Evolutionary conservation across 2,329 filamentous ascomycete species (phyloP).

Genomic region (Dendrostoma leiphaemia): DNA sequence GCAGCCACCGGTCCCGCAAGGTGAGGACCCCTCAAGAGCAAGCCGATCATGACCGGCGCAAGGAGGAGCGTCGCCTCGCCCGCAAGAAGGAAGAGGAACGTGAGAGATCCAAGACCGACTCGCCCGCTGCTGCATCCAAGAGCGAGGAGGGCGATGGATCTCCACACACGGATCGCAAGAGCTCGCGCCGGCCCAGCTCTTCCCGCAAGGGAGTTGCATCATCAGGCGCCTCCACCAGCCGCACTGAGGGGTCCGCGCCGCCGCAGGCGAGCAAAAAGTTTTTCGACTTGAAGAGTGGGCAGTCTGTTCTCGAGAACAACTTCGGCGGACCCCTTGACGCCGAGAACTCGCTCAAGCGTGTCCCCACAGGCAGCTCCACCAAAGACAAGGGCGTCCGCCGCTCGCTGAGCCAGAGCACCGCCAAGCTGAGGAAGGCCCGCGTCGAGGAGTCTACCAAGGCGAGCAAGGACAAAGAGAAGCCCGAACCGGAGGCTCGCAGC

Average conservation of each 20-base stretch:
- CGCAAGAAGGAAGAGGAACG: conserved; percentile 30
- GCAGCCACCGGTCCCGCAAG: conserved; percentile 26
- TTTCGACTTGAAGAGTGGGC: conserved; percentile 38
- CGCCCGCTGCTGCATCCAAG: conserved; percentile 27
- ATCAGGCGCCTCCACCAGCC: conserved; percentile 23
- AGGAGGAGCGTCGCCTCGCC: conserved; percentile 42
- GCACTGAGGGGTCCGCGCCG: conserved; percentile 28
- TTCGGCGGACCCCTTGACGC: conserved; percentile 19
- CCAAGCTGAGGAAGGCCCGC: conserved; percentile 25
- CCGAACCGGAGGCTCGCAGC: neutral
- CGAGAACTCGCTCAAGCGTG: conserved; percentile 8
- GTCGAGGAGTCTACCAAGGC: conserved; percentile 20
- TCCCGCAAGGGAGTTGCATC: conserved; percentile 29
- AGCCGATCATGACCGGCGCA: conserved; percentile 47
- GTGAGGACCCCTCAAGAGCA: conserved; percentile 49
- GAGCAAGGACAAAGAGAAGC: conserved; percentile 6
- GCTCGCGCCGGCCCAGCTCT: conserved; percentile 41
- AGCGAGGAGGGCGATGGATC: conserved; percentile 31
- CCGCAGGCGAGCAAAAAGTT: conserved; percentile 36
- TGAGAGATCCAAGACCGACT: conserved; percentile 22
- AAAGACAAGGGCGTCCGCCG: conserved; percentile 25
- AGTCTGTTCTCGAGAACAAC: conserved; percentile 30
- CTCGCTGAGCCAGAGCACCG: conserved; percentile 26
- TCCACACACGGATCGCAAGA: conserved; percentile 31
- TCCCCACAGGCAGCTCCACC: conserved; percentile 10